A percentile compares a stretch with the other conserved stretches of the same genome.
These are phyloP conservation scores for Apiospora arundinis DNA, from an alignment of 2,329 filamentous ascomycete genomes.

Conservation along the genomic window DNA sequence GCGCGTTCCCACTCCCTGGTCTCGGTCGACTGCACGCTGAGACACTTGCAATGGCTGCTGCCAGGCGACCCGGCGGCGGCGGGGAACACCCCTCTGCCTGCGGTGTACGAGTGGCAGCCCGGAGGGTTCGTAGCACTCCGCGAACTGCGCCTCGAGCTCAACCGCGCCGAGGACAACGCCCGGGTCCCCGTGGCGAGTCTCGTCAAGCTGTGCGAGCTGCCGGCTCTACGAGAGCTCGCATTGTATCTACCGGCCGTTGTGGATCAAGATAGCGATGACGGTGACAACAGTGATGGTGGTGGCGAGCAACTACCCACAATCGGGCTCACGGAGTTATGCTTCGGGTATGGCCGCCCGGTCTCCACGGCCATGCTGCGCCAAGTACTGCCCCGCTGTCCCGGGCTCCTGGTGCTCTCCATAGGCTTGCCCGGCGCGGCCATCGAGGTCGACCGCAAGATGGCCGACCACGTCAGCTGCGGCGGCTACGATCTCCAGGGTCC, in stretches of 20 bases:
- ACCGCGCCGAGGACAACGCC: background rate
- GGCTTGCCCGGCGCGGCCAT: background rate
- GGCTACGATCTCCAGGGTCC: background rate
- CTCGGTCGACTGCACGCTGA: background rate
- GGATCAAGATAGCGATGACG: background rate
- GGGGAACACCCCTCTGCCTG: background rate
- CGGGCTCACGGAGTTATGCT: background rate
- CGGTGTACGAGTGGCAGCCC: background rate
- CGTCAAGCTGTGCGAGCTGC: background rate
- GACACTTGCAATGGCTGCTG: background rate
- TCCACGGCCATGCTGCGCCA: background rate
- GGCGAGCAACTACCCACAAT: background rate
- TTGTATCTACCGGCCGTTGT: background rate
- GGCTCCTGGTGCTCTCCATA: background rate
- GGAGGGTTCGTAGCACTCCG: background rate
- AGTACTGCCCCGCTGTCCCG: background rate
- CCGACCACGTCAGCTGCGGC: background rate
- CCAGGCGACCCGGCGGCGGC: background rate
- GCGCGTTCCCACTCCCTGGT: background rate
- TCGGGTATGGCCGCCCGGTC: background rate
- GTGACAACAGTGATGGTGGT: background rate
- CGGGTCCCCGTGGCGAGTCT: background rate
- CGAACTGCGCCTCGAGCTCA: background rate
- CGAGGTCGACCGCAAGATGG: background rate
- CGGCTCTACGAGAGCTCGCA: background rate